Base-by-base conservation (phyloP, 2,329 filamentous ascomycete genomes). In the Fusarium staphyleae region DNA sequence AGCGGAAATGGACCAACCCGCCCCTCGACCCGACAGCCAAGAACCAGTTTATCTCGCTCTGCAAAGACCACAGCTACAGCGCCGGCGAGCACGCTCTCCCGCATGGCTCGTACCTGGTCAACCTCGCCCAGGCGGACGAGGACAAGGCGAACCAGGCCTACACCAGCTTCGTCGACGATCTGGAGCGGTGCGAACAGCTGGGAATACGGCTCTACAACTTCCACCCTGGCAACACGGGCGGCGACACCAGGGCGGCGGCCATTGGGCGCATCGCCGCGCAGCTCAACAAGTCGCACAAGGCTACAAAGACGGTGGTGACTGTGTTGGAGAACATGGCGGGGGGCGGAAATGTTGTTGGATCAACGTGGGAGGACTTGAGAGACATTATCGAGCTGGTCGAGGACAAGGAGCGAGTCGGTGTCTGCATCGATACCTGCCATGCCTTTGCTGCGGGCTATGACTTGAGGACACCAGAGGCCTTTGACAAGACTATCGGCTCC, bases 201-300 rank as follows among this genome's bases (percentile, higher is more conserved):
- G 91, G 92, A 1, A 96, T 99, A 67, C 81, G 77, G 57, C 81
- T 97, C n/a, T 99, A 98, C 79, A 99, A 99, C 75, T 98, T 99
- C 77, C 95, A 99, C 70, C 95, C 95, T 0, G 95, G 95, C 15
- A 93, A 88, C 51, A 88, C 88, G 2, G 89, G 88, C 50, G 86
- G 87, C 39, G 82, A 83, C 28, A 79, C 83, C 3, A 84, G 88
- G 29, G 77, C 81, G 1, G 87, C 85, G 15, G 93, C 93, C 3
- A 87, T 96, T 51, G 79, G 75, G 12, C 86, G 95, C 32, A 90
- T 99, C 42, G 92, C 95, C 2, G 78, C 81, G 34, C 89, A 93
- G 66, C 81, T 99, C 42, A 97, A 96, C 70, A 83, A 82, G 52
- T 89, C 93, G 0, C 91, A 98, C 68, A 79, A 81, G 48, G 90